Evolutionary conservation across 2,329 filamentous ascomycete species (phyloP).

Genomic region (Fusarium proliferatum): DNA sequence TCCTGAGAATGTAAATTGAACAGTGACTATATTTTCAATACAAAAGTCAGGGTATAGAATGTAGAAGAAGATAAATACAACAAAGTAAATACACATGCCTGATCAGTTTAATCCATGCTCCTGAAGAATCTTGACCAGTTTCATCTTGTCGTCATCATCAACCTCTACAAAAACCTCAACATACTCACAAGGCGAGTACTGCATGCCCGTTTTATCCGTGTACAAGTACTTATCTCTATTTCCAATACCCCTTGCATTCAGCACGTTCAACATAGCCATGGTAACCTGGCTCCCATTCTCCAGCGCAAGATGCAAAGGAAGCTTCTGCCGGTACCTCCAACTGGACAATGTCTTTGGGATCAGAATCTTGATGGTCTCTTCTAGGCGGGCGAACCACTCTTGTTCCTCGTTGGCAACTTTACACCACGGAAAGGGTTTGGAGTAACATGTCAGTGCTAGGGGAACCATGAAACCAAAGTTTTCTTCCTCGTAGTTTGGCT

Average conservation of each 20-base stretch:
- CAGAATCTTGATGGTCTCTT: conserved; percentile 14
- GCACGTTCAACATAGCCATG: not conserved
- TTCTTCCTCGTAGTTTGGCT: conserved; percentile 21
- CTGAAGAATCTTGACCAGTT: not conserved
- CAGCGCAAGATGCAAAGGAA: conserved; percentile 9
- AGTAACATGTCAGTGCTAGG: conserved; percentile 1
- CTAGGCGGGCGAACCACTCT: not conserved
- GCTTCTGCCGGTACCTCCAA: conserved; percentile 14
- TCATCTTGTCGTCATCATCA: conserved; percentile 14
- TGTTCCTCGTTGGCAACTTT: conserved; percentile 17
- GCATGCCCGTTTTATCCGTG: conserved; percentile 9
- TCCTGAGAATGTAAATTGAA: no score
- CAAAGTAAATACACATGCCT: not conserved
- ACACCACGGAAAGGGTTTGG: conserved; percentile 12
- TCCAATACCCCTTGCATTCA: not conserved
- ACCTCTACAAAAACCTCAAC: conserved; percentile 15
- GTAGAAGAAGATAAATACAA: not conserved
- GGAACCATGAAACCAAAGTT: conserved; percentile 29
- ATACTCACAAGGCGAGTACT: conserved; percentile 17
- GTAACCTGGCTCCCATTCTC: conserved; percentile 16
- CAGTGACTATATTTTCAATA: no score
- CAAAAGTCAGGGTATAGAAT: not conserved
- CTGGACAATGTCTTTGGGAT: not conserved
- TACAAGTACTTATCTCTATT: conserved; percentile 11
- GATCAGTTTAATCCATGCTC: conserved; percentile 1